Evolutionary conservation across 805 yeast genomes (phyloP).

Genomic region (Wickerhamiella parazyma): DNA sequence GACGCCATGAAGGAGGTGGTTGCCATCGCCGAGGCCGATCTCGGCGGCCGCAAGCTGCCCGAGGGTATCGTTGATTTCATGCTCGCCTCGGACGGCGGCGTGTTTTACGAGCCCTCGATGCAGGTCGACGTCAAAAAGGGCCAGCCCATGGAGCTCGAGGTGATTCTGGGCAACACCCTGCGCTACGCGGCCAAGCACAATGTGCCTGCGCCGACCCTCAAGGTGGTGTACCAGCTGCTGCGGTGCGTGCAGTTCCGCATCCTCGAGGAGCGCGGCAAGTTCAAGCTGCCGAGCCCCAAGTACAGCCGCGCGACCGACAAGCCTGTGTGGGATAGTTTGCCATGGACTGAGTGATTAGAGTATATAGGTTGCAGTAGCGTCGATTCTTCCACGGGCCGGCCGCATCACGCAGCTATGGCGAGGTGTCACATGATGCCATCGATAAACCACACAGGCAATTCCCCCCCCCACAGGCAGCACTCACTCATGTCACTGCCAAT

Average conservation of each 20-base stretch:
- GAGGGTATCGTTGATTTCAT: constrained; percentile 35
- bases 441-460: constrained; percentile 15
- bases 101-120: constrained; percentile 60
- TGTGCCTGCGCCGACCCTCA: constrained; percentile 45
- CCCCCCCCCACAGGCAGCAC: constrained; percentile 30
- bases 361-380: not conserved
- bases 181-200: constrained; percentile 35
- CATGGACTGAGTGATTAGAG: constrained; percentile 8
- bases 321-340: constrained; percentile 8
- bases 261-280: constrained; percentile 41
- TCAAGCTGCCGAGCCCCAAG: constrained; percentile 29
- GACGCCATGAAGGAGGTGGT: constrained; percentile 61
- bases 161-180: constrained; percentile 54
- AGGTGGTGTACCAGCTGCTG: constrained; percentile 44
- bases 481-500: constrained; percentile 16
- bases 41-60: constrained; percentile 38
- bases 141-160: constrained; percentile 58
- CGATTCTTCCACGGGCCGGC: too few species aligned
- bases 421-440: not conserved
- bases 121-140: constrained; percentile 51
- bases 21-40: constrained; percentile 52
- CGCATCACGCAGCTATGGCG: not conserved
- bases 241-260: constrained; percentile 47
- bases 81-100: constrained; percentile 45
- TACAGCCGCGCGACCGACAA: constrained; percentile 9